Evolutionary conservation across 495 filamentous ascomycete species (phyloP).

Genomic region (Niebla homalea): DNA sequence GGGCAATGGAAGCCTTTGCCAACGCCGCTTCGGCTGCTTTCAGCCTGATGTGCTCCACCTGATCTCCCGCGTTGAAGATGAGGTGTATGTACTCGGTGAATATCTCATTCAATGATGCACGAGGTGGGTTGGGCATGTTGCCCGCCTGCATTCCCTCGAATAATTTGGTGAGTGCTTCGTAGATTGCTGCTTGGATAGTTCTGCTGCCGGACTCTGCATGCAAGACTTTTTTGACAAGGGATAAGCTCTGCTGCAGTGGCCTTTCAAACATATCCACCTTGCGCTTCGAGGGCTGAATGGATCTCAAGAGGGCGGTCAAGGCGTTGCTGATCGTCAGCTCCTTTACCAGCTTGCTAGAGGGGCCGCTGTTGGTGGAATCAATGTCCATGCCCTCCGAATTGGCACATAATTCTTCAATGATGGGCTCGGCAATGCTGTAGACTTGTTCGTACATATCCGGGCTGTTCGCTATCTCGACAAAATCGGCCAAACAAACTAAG

Average conservation of each 20-base stretch:
- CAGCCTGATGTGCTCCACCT: slow-evolving; percentile 15
- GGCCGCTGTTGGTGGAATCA: slow-evolving; percentile 28
- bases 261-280: not conserved
- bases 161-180: slow-evolving; percentile 29
- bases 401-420: slow-evolving; percentile 41
- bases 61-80: slow-evolving; percentile 8
- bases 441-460: slow-evolving; percentile 56
- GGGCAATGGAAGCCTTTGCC: slow-evolving; percentile 5
- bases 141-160: slow-evolving; percentile 24
- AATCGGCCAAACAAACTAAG: slow-evolving; percentile 56
- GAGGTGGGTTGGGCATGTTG: not conserved
- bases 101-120: slow-evolving; percentile 3
- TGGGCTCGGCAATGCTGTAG: slow-evolving; percentile 43
- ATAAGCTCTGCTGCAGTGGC: slow-evolving; percentile 7
- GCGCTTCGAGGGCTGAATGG: slow-evolving; percentile 23
- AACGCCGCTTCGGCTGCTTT: slow-evolving; percentile 14
- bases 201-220: slow-evolving; percentile 24
- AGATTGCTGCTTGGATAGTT: slow-evolving; percentile 31
- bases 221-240: slow-evolving; percentile 6
- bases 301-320: slow-evolving; percentile 33
- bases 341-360: slow-evolving; percentile 23
- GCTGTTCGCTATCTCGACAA: slow-evolving; percentile 48
- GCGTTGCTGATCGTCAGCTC: slow-evolving; percentile 35
- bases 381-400: slow-evolving; percentile 59
- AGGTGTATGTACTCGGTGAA: slow-evolving; percentile 7